Evolutionary conservation across 306 rosid genomes (phyloP), one percentile per base, ranked within the genome.

Genomic region (Lithocarpus polystachyus): DNA sequence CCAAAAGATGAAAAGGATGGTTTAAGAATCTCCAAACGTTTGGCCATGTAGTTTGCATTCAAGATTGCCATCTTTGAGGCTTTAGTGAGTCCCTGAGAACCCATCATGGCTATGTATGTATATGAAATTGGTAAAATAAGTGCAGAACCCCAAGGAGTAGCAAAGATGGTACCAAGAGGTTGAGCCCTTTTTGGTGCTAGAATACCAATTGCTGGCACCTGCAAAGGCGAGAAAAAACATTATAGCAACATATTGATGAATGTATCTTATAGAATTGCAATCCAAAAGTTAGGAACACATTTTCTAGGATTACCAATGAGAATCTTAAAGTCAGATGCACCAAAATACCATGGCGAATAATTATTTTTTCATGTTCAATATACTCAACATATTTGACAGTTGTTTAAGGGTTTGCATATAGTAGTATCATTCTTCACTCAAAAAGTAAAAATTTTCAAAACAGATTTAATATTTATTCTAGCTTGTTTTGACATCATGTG

Each of bases 111-210:
- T 26, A 96, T 91, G 79, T 96, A 96, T 75, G 97, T 88, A 79
- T 96, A 96, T 35, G 99, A 96, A 71, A 96, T 96, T 31, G 99
- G 99, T 76, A 96, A 91, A 79, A 96, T 96, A 77, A 96, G 98
- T 65, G 99, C 98, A 65, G 97, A 96, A 14, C 99, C 99, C 99
- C 99, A 96, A 76, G 99, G 98, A 61, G 99, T 96, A 79, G 99
- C 94, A 61, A 97, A 82, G 77, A 96, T 96, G 74, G 94, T 81
- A 61, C 99, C 99, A 19, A 96, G 96, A 69, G 98, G 99, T 75
- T 93, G 91, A 79, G 87, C 33, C 22, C 87, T 79, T 31, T 89
- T 92, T 0, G 97, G 94, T 35, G 92, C 91, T 79, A 94, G 99
- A 73, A 96, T 87, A 80, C 98, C 98, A 68, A 97, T 92, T 1